phyloP scores from a whole-genome alignment of 352 stramenopile genomes.

The Phytophthora aleatoria region DNA sequence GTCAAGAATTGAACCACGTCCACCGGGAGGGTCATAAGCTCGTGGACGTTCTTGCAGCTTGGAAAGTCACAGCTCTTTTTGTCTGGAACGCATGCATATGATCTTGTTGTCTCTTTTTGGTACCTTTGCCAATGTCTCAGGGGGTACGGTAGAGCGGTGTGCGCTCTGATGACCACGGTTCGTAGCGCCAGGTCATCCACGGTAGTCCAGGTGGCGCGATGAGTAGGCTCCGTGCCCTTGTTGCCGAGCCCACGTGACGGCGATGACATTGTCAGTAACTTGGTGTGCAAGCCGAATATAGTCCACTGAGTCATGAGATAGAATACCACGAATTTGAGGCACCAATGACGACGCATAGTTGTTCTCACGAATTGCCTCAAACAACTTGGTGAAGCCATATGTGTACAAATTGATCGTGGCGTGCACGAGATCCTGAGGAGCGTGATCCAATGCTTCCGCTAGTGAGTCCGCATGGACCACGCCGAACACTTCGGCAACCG shows the following conservation, averaged over 20 bases:
- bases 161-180: background rate
- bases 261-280: background rate
- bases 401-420: background rate
- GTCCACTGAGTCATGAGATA: background rate
- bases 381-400: background rate
- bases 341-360: background rate
- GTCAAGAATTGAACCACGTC: background rate
- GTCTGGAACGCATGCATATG: constrained; percentile 12
- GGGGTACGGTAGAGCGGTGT: too few species aligned
- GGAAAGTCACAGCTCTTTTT: constrained; percentile 1
- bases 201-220: background rate
- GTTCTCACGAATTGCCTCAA: background rate
- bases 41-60: background rate
- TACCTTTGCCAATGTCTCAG: background rate
- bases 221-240: background rate
- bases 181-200: background rate
- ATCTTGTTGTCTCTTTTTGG: background rate
- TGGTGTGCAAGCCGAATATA: background rate
- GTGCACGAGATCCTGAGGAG: background rate
- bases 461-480: background rate
- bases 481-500: background rate
- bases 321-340: background rate
- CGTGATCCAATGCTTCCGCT: background rate
- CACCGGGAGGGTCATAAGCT: too few species aligned
- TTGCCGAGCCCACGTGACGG: background rate